These are phyloP conservation scores for Cicer judaicum DNA, from an alignment of 306 rosid species.

Conservation along the genomic window DNA sequence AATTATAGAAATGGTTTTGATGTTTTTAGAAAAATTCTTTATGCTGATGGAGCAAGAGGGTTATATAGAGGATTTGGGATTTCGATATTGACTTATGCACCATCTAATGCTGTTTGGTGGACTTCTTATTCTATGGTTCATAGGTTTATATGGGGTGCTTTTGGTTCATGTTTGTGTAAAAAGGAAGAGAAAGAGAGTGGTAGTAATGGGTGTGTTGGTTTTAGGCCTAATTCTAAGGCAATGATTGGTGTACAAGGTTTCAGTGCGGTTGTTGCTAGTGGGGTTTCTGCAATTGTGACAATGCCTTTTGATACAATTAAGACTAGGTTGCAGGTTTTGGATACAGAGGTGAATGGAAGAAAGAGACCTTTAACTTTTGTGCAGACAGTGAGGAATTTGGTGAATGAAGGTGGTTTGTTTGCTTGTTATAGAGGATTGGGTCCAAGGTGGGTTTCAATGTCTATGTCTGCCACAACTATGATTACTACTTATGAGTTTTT, in stretches of 20 bases:
- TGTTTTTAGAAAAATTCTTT: constrained; percentile 76
- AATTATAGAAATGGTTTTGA: constrained; percentile 81
- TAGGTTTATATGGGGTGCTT: constrained; percentile 72
- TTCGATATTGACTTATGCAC: constrained; percentile 86
- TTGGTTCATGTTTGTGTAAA: constrained; percentile 62
- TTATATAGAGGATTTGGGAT: constrained; percentile 93
- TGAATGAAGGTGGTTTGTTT: constrained; percentile 78
- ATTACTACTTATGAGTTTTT: constrained; percentile 93
- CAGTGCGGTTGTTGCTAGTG: constrained; percentile 92
- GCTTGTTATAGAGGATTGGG: constrained; percentile 97
- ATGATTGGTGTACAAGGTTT: constrained; percentile 75
- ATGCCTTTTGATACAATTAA: constrained; percentile 92
- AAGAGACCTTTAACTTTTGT: constrained; percentile 65
- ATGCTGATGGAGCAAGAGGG: constrained; percentile 80
- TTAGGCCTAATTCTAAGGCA: constrained; percentile 67
- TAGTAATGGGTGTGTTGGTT: constrained; percentile 43
- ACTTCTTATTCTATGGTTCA: constrained; percentile 86
- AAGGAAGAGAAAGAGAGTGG: neutral
- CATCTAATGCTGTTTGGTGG: constrained; percentile 99
- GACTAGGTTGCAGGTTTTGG: constrained; percentile 94
- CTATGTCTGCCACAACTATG: constrained; percentile 97
- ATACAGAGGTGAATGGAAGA: constrained; percentile 79
- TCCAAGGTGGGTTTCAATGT: constrained; percentile 96
- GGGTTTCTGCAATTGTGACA: constrained; percentile 83
- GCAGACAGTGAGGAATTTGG: constrained; percentile 73